phyloP scores from a whole-genome alignment of 805 yeast species.

The Starmerella etchellsii region DNA sequence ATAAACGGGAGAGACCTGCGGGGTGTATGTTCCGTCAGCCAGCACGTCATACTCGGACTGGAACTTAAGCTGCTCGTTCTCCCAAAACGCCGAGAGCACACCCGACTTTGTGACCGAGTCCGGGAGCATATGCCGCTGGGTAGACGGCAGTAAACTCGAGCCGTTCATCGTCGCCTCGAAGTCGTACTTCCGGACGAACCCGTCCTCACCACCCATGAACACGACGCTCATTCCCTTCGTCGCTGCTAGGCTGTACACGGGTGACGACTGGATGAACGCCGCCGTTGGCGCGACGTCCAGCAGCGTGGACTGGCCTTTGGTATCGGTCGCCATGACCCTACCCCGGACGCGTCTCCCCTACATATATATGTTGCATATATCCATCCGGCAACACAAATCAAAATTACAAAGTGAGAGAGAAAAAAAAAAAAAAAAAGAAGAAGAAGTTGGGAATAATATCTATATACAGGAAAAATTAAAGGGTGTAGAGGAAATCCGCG shows the following conservation, averaged over 20 bases:
- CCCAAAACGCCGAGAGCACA: conserved; percentile 77
- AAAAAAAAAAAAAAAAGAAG: no score
- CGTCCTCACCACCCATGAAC: conserved; percentile 93
- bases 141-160: conserved; percentile 71
- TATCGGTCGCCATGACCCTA: no score
- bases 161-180: conserved; percentile 78
- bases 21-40: conserved; percentile 26
- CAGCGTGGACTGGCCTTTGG: no score
- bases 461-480: no score
- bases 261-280: conserved; percentile 71
- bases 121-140: conserved; percentile 78
- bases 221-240: conserved; percentile 75
- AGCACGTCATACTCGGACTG: conserved; percentile 33
- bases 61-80: conserved; percentile 76
- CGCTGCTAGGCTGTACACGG: conserved; percentile 64
- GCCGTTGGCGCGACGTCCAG: conserved; percentile 73
- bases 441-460: no score
- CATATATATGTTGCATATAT: no score
- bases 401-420: no score
- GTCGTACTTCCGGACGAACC: conserved; percentile 81
- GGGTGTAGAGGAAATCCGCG: conserved; percentile 40
- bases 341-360: no score
- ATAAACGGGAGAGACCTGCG: conserved; percentile 66
- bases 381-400: no score
- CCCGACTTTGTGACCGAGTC: conserved; percentile 83